Evolutionary conservation across 371 early-diverging fungal species (phyloP).

Genomic region (Mucor lusitanicus): DNA sequence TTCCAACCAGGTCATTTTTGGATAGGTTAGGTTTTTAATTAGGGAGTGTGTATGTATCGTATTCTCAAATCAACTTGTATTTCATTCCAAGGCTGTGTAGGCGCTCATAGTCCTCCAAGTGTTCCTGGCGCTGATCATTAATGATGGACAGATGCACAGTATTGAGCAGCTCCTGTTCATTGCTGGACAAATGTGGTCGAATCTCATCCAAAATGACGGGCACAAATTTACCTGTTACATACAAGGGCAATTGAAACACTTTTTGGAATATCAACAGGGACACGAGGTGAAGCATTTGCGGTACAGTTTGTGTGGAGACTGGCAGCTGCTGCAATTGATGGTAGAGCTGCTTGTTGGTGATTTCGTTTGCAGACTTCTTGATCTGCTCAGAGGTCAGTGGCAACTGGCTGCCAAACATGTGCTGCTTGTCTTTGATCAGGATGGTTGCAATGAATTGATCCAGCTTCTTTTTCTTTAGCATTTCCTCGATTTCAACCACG

Average conservation of each 20-base stretch:
- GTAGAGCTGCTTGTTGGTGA: constrained; percentile 9
- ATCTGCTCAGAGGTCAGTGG: background rate
- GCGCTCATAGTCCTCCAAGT: constrained; percentile 4
- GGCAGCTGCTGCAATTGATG: constrained; percentile 10
- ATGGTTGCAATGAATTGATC: constrained; percentile 1
- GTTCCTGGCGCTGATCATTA: constrained; percentile 1
- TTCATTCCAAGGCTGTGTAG: constrained; percentile 8
- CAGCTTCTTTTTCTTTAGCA: constrained; percentile 19
- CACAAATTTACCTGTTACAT: constrained; percentile 30
- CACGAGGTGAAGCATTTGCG: constrained; percentile 17
- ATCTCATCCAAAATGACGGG: constrained; percentile 15
- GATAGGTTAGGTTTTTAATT: background rate
- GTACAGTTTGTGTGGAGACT: constrained; percentile 6
- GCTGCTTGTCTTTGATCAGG: constrained; percentile 4
- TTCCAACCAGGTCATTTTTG: background rate
- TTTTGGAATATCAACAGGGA: constrained; percentile 17
- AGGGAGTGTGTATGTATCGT: background rate
- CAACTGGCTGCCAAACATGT: background rate
- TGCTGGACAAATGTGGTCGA: background rate
- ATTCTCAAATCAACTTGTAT: background rate
- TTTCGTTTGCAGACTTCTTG: constrained; percentile 4
- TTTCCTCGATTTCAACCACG: constrained; percentile 9
- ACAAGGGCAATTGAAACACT: constrained; percentile 11
- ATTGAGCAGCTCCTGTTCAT: constrained; percentile 6
- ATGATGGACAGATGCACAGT: constrained; percentile 10